These are phyloP conservation scores for Colletotrichum destructivum DNA, from an alignment of 2,329 filamentous ascomycete genomes.

Conservation along the genomic window DNA sequence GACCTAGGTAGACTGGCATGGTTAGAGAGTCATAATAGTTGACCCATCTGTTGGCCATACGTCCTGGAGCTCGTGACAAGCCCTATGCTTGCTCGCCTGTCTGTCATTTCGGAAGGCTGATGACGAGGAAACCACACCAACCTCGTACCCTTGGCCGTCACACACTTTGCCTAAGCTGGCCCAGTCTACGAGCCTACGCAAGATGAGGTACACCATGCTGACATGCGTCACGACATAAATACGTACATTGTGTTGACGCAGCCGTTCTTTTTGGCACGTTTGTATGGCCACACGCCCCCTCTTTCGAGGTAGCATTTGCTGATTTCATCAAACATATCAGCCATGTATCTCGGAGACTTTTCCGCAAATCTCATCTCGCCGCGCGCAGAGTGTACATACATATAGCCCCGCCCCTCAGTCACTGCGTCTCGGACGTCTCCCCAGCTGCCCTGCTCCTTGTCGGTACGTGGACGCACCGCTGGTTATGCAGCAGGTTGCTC, in stretches of 20 bases:
- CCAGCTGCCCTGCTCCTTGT: conserved; percentile 27
- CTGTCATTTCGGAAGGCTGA: conserved; percentile 32
- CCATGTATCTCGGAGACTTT: conserved; percentile 36
- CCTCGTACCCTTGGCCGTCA: conserved; percentile 12
- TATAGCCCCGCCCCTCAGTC: conserved; percentile 6
- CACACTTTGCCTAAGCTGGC: background rate
- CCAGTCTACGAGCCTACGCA: background rate
- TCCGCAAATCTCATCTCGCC: conserved; percentile 35
- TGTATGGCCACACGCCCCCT: conserved; percentile 7
- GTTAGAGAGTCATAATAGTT: background rate
- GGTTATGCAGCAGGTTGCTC: conserved; percentile 17
- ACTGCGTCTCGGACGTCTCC: background rate
- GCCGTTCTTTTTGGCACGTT: conserved; percentile 2
- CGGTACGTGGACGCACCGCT: conserved; percentile 20
- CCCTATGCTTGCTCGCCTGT: conserved; percentile 24
- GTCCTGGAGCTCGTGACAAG: background rate
- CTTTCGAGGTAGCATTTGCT: conserved; percentile 20
- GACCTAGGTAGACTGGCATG: background rate
- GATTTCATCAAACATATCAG: conserved; percentile 32
- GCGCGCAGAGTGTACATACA: background rate
- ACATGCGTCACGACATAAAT: background rate
- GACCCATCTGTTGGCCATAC: background rate
- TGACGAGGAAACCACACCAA: conserved; percentile 28
- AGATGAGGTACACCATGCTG: background rate
- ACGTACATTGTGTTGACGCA: conserved; percentile 5